Base-by-base conservation (phyloP, 352 stramenopile genomes). In the Globisporangium uncinulatum region DNA sequence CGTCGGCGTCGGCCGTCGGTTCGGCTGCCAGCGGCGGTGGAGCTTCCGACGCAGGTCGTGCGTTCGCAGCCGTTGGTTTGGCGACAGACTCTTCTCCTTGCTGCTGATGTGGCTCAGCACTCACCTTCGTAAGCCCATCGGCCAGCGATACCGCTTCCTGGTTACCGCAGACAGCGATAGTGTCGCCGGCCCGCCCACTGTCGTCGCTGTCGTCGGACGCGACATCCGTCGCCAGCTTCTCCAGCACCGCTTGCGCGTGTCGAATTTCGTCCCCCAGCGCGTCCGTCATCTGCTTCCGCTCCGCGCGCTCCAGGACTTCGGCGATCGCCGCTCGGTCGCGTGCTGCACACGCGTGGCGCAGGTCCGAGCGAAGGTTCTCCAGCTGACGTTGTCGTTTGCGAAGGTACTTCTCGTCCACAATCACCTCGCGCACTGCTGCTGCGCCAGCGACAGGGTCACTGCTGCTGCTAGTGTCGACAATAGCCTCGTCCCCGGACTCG, bases 221-320 rank as follows among this genome's bases (percentile, higher is more conserved):
- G 11, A 19, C 42, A 24, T 63, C 67, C 37, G 46, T 54, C 10
- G 66, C 49, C 17, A 85, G 69, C 2, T 74, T 63, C n/a, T 69
- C 50, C 32, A 90, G 43, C 17, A 90, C 71, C 6, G 58, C 46
- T 6, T 68, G 69, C 36, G 83, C 79, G 19, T 47, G 57, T 6
- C 70, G 51, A 9, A 89, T 71, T 48, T 93, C 83, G 14, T 80
- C 65, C 11, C 73, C 54, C 15, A 93, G 53, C 21, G 74, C 63
- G n/a, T 87, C 79, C 19, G 58, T 70, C 83, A 93, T 93, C 53
- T 89, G 76, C 56, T 91, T 91, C 7, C 83, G 77, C 57, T 89
- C 76, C 0, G 76, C 70, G 6, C 83, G 76, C 19, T 77, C 83
- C 43, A 93, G 61, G 0, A 77, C 81, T 32, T 90, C 76, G 14